Conservation (phyloP, 2,329 filamentous ascomycete genomes). For the Cyphellophora europaea region DNA sequence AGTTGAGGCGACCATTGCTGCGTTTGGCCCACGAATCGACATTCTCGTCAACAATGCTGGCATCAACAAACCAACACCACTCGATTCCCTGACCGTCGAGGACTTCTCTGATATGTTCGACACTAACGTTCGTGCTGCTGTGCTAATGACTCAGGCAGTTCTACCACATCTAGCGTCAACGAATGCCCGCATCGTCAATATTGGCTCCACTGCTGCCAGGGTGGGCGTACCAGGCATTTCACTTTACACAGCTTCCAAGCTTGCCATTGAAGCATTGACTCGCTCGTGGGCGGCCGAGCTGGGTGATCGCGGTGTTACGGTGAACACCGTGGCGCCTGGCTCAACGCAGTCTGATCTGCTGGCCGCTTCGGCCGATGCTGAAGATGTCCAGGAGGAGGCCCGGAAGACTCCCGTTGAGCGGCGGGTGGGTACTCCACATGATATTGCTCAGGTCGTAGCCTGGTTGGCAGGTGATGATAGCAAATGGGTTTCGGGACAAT, state of each 20-base stretch:
- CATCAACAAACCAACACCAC: conserved; percentile 24
- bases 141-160: conserved; percentile 46
- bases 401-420: conserved; percentile 41
- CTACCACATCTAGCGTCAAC: conserved; percentile 38
- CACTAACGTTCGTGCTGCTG: conserved; percentile 46
- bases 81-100: conserved; percentile 36
- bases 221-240: conserved; percentile 15
- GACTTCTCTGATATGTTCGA: conserved; percentile 47
- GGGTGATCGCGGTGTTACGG: conserved; percentile 35
- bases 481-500: conserved; percentile 46
- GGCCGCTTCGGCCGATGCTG: not conserved
- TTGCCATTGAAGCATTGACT: conserved; percentile 51
- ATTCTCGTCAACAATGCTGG: conserved; percentile 32
- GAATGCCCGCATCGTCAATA: conserved; percentile 48
- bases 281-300: conserved; percentile 48
- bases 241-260: conserved; percentile 49
- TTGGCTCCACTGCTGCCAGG: conserved; percentile 21
- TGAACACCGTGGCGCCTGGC: conserved; percentile 44
- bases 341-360: conserved; percentile 50
- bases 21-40: conserved; percentile 19
- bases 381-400: not conserved
- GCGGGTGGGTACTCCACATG: conserved; percentile 42
- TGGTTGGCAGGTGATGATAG: conserved; percentile 44
- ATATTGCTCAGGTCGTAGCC: conserved; percentile 48
- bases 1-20: conserved; percentile 10